A percentile compares a stretch with the other conserved stretches of the same genome.
These are phyloP conservation scores for Bromus sterilis DNA, from an alignment of 176 grass and related monocot species.

Conservation along the genomic window DNA sequence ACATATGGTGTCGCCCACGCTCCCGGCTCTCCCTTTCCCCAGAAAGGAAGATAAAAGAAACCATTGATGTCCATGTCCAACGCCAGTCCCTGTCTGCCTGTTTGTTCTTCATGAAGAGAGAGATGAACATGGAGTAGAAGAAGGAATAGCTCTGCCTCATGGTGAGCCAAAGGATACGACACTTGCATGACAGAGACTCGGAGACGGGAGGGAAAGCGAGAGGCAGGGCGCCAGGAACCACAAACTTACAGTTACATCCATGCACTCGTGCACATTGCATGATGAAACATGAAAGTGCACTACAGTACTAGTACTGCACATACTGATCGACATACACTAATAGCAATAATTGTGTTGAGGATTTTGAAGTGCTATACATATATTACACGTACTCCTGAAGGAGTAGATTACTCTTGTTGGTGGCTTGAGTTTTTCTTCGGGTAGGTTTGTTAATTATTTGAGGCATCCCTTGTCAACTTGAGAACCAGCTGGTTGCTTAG, in stretches of 20 bases:
- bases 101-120: not conserved
- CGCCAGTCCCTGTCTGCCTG: constrained; percentile 2
- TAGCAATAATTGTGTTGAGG: not conserved
- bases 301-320: too few relatives aligned
- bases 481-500: not conserved
- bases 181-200: not conserved
- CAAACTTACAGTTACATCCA: not conserved
- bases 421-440: not conserved
- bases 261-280: not conserved
- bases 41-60: not conserved
- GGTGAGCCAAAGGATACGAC: too few relatives aligned
- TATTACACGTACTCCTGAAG: too few relatives aligned
- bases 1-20: not conserved
- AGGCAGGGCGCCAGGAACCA: not conserved
- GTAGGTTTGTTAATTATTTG: not conserved
- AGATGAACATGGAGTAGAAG: not conserved
- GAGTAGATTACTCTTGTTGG: not conserved
- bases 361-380: not conserved
- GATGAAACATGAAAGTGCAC: too few relatives aligned
- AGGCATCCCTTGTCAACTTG: not conserved
- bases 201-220: not conserved
- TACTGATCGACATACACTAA: not conserved
- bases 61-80: not conserved
- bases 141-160: too few relatives aligned
- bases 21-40: not conserved